Conservation (phyloP, 441 rosid species). For the Gossypium gossypioides region DNA sequence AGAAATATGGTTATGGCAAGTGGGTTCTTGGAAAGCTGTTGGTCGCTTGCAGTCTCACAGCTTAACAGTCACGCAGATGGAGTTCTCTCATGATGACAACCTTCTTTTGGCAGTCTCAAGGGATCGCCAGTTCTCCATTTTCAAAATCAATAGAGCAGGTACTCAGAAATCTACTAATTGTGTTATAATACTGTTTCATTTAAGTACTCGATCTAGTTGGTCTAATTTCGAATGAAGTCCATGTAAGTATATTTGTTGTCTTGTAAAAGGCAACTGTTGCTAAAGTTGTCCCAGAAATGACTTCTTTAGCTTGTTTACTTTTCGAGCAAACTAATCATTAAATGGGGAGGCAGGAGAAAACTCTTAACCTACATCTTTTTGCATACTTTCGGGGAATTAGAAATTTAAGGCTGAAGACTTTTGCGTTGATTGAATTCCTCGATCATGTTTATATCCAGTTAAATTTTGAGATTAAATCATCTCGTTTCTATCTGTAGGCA, state of each 20-base stretch:
- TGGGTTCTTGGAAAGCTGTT: constrained; percentile 83
- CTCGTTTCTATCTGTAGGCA: constrained; percentile 22
- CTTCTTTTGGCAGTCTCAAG: constrained; percentile 84
- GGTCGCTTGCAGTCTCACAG: constrained; percentile 83
- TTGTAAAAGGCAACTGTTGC: neutral
- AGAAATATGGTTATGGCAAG: constrained; percentile 89
- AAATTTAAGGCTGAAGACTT: neutral
- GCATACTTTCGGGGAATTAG: neutral
- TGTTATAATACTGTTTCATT: neutral
- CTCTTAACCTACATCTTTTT: neutral
- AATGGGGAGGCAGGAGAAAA: neutral
- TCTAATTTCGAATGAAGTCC: neutral
- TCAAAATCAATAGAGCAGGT: constrained; percentile 62
- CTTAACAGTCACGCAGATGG: constrained; percentile 87
- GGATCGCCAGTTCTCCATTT: constrained; percentile 81
- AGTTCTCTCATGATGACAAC: constrained; percentile 67
- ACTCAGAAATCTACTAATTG: neutral
- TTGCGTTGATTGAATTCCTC: neutral
- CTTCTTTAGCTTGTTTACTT: neutral
- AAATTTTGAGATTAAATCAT: neutral
- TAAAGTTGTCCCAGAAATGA: neutral
- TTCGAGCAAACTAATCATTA: neutral
- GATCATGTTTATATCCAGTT: neutral
- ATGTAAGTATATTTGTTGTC: neutral
- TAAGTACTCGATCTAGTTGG: neutral